Evolutionary conservation across 192 early-diverging fungal species (phyloP), one percentile per base, ranked within the genome.

Genomic region (Backusella australiensis): DNA sequence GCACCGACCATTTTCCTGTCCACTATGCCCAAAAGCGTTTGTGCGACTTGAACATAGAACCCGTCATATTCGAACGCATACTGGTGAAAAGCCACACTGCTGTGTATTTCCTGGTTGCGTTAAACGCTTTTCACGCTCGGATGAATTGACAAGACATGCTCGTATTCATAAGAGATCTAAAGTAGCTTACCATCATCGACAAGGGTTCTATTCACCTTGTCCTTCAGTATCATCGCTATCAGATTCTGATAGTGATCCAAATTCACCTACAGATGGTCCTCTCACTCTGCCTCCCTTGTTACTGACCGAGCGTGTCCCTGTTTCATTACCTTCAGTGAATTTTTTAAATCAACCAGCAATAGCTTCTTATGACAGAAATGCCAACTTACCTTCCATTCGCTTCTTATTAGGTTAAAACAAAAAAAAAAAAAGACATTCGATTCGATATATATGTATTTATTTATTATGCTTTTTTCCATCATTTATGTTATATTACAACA

Each of bases 61-160:
- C 49, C 93, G 94, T 42, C 94, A 97, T 76, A 85, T 91, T 71
- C 90, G 94, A 65, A 93, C 93, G 9, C 96, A 97, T 79, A 95
- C 94, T 8, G 93, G 94, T 39, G 89, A 90, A 73, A 93, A 91
- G 67, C 96, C 96, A n/a, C 95, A 93, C 79, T 80, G 80, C n/a
- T 97, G 96, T 80, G 79, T 83, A 0, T 84, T 90, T 21, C 32
- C 52, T 7, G 81, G 83, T 17, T 97, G 95, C 74, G 86, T 84
- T 53, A 93, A 93, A 84, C 85, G 89, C 6, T 97, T 97, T 80
- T 91, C 92, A 34, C 89, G 95, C 19, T 89, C 92, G 2, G 95
- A 96, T 70, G 93, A 96, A 75, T 75, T 91, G 19, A 86, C 85
- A 9, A 63, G 85, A 34, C 85, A 86, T 66, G 79, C 75, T 75